Evolutionary conservation across 2,329 filamentous ascomycete species (phyloP), one percentile per base, ranked within the genome.

Genomic region (Sarocladium brachiariae): DNA sequence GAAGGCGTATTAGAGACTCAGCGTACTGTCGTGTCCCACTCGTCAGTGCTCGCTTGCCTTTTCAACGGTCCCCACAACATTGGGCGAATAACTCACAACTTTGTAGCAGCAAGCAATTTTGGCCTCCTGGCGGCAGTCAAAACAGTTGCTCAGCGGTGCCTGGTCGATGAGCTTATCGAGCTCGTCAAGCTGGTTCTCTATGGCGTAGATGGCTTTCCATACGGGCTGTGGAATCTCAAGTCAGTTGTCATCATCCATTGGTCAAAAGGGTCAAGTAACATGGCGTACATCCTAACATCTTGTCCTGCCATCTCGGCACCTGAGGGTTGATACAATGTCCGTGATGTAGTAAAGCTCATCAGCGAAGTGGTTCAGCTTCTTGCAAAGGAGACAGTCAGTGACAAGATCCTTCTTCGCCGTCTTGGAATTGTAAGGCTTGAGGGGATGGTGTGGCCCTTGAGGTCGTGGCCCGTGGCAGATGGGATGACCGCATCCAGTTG

Each of bases 111-210:
- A 57, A 14, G 58, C 53, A 55, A 63, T 57, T 41, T 52, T 51
- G 47, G 54, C 33, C 51, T 64, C 62, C 51, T 63, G 48, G 3
- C 35, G 45, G 41, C 56, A 58, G 13, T 51, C 54, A 31, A 59
- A 58, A 54, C 57, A 62, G 50, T 59, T 59, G 49, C 56, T 38
- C 6, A 63, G 55, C 13, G 53, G 51, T 13, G 59, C 61, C 11
- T 56, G 52, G 52, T 64, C 62, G 49, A 64, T 58, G 9, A 53
- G 49, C 25, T 50, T 54, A 16, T 64, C 62, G 39, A 63, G 59
- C 24, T 54, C 14, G 33, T 64, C 62, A 21, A 63, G 53, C 33
- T 57, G 51, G n/a, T 52, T 49, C 55, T 64, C 62, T 30, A 64
- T 54, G n/a, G 54, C 34, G 23, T 63, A 63, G 24, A 64, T 50